Base-by-base conservation (phyloP, 2,329 filamentous ascomycete species). In the Thermomyces lanuginosus region DNA sequence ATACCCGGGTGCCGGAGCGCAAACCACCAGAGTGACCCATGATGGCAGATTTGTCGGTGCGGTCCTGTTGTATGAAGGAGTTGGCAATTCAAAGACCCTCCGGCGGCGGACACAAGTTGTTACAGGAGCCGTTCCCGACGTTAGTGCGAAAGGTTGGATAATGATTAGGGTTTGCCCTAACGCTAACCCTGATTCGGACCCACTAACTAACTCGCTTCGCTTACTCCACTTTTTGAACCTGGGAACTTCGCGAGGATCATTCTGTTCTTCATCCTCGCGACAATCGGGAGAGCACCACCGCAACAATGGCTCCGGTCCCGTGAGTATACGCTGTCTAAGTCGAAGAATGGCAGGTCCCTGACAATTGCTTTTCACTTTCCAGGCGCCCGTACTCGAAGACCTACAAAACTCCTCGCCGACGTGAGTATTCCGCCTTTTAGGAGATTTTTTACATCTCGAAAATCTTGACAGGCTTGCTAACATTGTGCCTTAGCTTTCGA, bases 341-440 rank as follows among this genome's bases (percentile, higher is more conserved):
- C 31, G 45, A 45, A 43, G 46, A 41, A 47, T 50, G 53, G 49
- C 55, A 58, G 35, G 42, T 35, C 27, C 27, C 16, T 28, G 36
- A 46, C 45, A 49, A 46, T 51, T 24, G 16, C 34, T 28, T 14
- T 21, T 35, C 27, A 35, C 21, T 32, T 24, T 40, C 27, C 39
- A 59, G 54, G 47, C 64, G 75, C 60, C 78, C 76, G 52, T 92
- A 93, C 71, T 91, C 79, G 61, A 98, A 98, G 82, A 98, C 89
- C 72, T 91, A 91, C 63, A 92, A 92, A 78, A 83, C 92, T 71
- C 84, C 86, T 56, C 72, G 78, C 66, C 79, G 86, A 69, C 86
- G 59, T 64, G 57, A 59, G 61, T 63, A 33, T 23, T 32, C 38
- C 37, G 33, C 17, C 28, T 27, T 29, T n/a, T n/a, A n/a, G 32